Evolutionary conservation across 2,329 filamentous ascomycete genomes (phyloP), one percentile per base, ranked within the genome.

Genomic region (Neopestalotiopsis clavispora): DNA sequence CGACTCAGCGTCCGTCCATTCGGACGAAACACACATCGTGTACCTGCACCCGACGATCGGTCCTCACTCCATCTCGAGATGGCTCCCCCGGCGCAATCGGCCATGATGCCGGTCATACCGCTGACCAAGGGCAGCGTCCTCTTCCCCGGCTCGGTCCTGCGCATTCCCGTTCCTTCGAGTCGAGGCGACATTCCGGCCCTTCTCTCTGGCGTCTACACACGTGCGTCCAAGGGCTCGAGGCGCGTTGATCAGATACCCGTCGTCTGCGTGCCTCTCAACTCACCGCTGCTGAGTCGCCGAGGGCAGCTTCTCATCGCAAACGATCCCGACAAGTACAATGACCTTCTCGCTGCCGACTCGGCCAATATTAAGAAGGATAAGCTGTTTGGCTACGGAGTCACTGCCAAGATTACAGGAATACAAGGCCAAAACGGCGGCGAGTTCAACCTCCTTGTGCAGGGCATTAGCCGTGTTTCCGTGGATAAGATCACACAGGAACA

Each of bases 181-280:
- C 93, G 95, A 65, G 90, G 94, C 73, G 96, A 98, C 80, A 92
- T 98, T 73, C 92, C 94, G 66, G 93, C 95, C 65, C 89, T 98
- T 59, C 90, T 99, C 68, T 93, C 94, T 23, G 91, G 92, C 74
- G 89, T 97, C 70, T 95, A 97, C 81, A 92, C 92, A 75, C 90
- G 91, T 74, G 91, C 92, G 42, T 88, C 89, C 56, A 91, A 90
- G 75, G 88, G 91, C 73, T 88, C 90, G 34, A 87, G 90, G 73
- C 84, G 87, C 71, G 85, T 91, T 76, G 88, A 90, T 73, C 84
- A 85, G 73, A 90, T 97, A 74, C 91, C 93, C 9, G 91, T 98
- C 72, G 94, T 92, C 66, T 98, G 95, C 79, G 90, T 98, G 67
- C 96, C 96, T 23, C 85, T 98, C 70, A 91, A 86, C 72, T 96